These are phyloP conservation scores for Corymbia citriodora DNA, from an alignment of 441 rosid genomes.

Conservation along the genomic window DNA sequence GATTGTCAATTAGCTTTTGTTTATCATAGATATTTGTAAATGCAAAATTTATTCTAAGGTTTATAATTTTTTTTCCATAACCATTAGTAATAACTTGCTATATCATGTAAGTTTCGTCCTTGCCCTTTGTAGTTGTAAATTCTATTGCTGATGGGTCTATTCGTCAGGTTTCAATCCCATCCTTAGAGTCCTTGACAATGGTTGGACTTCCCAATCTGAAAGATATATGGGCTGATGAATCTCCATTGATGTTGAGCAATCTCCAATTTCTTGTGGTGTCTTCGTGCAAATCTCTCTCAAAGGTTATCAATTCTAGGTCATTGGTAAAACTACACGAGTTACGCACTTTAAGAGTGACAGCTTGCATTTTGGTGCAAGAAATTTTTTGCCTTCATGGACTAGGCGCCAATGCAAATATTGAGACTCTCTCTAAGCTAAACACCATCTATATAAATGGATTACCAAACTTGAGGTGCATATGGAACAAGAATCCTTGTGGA, in stretches of 20 bases:
- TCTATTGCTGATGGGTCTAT: background rate
- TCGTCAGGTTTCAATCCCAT: background rate
- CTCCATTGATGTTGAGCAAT: background rate
- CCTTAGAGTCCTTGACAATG: background rate
- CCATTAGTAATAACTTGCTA: background rate
- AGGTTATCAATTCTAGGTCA: background rate
- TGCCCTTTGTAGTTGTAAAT: too few species aligned
- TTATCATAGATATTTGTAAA: too few species aligned
- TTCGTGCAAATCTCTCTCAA: background rate
- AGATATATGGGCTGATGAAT: background rate
- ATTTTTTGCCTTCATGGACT: too few species aligned
- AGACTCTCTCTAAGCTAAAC: too few species aligned
- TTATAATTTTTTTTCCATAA: background rate
- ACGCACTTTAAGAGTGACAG: too few species aligned
- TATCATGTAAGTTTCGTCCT: background rate
- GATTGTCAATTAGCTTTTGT: background rate
- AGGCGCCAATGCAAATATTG: too few species aligned
- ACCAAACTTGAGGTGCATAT: too few species aligned
- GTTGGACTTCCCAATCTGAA: background rate
- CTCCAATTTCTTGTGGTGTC: background rate
- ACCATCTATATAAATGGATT: too few species aligned
- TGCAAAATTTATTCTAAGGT: background rate
- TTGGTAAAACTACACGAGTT: too few species aligned
- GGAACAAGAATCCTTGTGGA: too few species aligned
- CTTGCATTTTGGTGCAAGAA: too few species aligned